phyloP scores from a whole-genome alignment of 108 stramenopile genomes.

The Poteriospumella lacustris region DNA sequence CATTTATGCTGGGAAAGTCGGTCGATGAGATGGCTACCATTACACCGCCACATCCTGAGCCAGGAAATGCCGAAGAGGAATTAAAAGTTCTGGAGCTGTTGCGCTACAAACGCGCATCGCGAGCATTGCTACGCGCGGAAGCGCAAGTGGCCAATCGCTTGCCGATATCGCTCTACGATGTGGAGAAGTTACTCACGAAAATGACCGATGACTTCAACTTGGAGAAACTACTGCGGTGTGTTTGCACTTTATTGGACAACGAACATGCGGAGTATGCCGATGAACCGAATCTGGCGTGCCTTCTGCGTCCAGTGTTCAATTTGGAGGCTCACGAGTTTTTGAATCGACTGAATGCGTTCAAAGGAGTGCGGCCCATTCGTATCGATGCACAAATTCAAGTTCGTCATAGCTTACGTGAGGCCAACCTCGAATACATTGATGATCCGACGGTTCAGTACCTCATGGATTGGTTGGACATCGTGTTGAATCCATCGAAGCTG shows the following conservation, averaged over 20 bases:
- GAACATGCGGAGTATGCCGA: background rate
- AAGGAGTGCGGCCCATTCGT: background rate
- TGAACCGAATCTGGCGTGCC: background rate
- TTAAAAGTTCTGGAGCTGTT: constrained; percentile 23
- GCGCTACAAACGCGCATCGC: constrained; percentile 12
- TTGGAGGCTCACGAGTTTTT: constrained; percentile 18
- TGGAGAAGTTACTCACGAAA: background rate
- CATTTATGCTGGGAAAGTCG: constrained; percentile 12
- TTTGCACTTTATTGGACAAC: constrained; percentile 4
- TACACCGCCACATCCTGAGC: background rate
- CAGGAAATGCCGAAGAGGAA: constrained; percentile 15
- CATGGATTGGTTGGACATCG: background rate
- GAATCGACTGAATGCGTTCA: background rate
- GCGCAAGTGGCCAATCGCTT: constrained; percentile 4
- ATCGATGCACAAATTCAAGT: constrained; percentile 20
- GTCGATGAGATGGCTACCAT: background rate
- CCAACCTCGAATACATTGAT: background rate
- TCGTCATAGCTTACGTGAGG: background rate
- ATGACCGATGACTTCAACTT: constrained; percentile 16
- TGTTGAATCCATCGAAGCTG: background rate
- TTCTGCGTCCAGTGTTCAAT: background rate
- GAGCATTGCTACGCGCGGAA: constrained; percentile 10
- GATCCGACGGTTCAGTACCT: background rate
- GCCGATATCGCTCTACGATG: constrained; percentile 5
- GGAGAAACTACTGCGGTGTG: background rate